phyloP scores from a whole-genome alignment of 176 grass and related monocot species.

The Phragmites australis region DNA sequence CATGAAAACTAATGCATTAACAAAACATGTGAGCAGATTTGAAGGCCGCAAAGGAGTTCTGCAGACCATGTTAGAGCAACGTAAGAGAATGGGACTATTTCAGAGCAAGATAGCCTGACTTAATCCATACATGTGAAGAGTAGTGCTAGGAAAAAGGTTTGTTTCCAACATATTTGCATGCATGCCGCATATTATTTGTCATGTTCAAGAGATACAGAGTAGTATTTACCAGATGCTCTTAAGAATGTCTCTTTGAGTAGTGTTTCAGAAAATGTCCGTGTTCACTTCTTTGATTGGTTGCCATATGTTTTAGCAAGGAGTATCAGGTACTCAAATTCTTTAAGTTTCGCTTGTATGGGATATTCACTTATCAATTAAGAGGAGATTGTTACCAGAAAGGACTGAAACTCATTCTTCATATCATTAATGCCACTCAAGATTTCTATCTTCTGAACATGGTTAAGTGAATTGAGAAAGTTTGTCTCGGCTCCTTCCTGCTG shows the following conservation, averaged over 20 bases:
- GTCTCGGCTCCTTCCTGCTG: conserved; percentile 86
- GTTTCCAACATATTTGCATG: neutral
- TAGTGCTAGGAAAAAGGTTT: neutral
- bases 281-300: neutral
- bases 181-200: neutral
- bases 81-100: neutral
- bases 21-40: neutral
- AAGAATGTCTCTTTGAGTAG: neutral
- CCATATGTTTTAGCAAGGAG: neutral
- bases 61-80: neutral
- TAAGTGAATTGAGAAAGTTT: conserved; percentile 78
- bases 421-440: conserved; percentile 86
- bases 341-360: neutral
- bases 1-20: neutral
- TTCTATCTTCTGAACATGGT: conserved; percentile 97
- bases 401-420: conserved; percentile 84
- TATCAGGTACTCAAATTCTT: neutral
- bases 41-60: neutral
- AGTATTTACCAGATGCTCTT: neutral
- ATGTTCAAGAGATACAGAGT: neutral
- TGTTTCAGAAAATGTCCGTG: neutral
- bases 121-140: neutral
- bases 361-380: conserved; percentile 17
- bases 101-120: no score
- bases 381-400: conserved; percentile 75